Evolutionary conservation across 2,329 filamentous ascomycete genomes (phyloP).

Genomic region (Aspergillus pseudoglaucus): DNA sequence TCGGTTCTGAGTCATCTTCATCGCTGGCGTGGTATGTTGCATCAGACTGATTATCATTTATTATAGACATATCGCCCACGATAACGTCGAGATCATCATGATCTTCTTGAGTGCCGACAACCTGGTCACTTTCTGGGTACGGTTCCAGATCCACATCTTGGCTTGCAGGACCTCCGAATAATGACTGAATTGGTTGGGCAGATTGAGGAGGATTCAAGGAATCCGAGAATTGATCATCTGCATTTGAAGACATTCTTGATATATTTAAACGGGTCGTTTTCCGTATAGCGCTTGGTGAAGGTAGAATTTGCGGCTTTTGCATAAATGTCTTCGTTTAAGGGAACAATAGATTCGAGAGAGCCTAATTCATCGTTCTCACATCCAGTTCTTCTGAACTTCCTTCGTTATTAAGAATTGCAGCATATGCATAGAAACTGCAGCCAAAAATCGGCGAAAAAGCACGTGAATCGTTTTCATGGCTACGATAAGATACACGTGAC

Average conservation of each 20-base stretch:
- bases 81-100: conserved; percentile 16
- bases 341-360: background rate
- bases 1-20: conserved; percentile 8
- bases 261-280: background rate
- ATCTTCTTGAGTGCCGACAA: conserved; percentile 2
- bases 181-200: conserved; percentile 23
- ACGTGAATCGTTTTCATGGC: too few relatives aligned
- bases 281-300: background rate
- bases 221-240: conserved; percentile 9
- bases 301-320: background rate
- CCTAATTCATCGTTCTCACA: too few relatives aligned
- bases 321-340: background rate
- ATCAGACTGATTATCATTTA: conserved; percentile 15
- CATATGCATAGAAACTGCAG: too few relatives aligned
- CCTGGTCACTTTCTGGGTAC: conserved; percentile 4
- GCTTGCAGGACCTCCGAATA: conserved; percentile 24
- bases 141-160: conserved; percentile 15
- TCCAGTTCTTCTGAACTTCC: too few relatives aligned
- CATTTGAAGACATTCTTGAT: conserved; percentile 24
- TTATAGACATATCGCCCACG: conserved; percentile 15
- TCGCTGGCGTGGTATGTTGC: conserved; percentile 18
- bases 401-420: too few relatives aligned
- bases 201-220: conserved; percentile 20
- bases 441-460: too few relatives aligned
- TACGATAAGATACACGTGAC: too few relatives aligned